These are phyloP conservation scores for Begonia fuchsioides DNA, from an alignment of 306 rosid genomes.

Conservation along the genomic window DNA sequence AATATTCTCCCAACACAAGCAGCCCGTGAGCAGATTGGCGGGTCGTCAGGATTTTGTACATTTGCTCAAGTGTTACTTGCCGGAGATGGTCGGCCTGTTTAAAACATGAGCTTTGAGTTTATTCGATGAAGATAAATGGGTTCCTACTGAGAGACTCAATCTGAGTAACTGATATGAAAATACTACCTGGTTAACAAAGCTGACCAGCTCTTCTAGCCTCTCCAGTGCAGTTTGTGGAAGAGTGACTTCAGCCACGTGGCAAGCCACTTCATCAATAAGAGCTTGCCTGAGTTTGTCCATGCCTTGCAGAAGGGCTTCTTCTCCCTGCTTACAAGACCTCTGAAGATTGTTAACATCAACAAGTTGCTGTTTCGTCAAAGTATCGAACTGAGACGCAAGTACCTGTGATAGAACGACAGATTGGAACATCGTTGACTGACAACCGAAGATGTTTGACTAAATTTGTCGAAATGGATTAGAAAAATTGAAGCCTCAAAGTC, in stretches of 20 bases:
- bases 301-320: slow-evolving; percentile 87
- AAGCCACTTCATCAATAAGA: slow-evolving; percentile 46
- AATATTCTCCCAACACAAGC: slow-evolving; percentile 69
- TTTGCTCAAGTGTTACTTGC: slow-evolving; percentile 58
- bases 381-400: slow-evolving; percentile 46
- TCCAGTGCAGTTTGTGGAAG: slow-evolving; percentile 49
- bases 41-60: slow-evolving; percentile 48
- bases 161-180: too few species aligned
- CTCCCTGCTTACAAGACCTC: slow-evolving; percentile 83
- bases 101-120: too few species aligned
- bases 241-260: slow-evolving; percentile 36
- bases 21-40: slow-evolving; percentile 66
- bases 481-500: too few species aligned
- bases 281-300: slow-evolving; percentile 65
- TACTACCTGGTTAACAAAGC: slow-evolving; percentile 69
- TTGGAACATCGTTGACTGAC: background rate
- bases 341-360: slow-evolving; percentile 38
- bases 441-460: background rate
- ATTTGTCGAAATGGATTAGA: too few species aligned
- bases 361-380: slow-evolving; percentile 51
- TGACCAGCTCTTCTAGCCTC: slow-evolving; percentile 50
- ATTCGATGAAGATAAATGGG: too few species aligned
- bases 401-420: slow-evolving; percentile 32
- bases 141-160: too few species aligned
- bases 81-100: slow-evolving; percentile 84